Evolutionary conservation across 2,329 filamentous ascomycete genomes (phyloP), one percentile per base, ranked within the genome.

Genomic region (Sarocladium oryzae): DNA sequence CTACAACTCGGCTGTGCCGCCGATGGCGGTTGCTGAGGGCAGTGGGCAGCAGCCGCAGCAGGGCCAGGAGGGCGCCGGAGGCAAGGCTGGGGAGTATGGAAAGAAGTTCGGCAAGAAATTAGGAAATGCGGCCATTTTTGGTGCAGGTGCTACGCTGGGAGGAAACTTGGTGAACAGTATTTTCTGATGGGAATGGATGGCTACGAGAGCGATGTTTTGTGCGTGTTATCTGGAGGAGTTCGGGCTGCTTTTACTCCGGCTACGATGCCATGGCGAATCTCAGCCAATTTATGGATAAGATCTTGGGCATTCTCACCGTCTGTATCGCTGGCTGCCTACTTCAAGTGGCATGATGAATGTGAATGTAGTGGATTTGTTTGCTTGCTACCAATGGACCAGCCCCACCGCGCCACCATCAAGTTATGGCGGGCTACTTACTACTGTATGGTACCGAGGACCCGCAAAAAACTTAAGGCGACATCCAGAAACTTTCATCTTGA

Each of bases 51-150:
- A 57, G 56, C 66, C 66, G 54, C 65, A 60, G 26, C 58, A 59
- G 50, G 60, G 65, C 30, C 71, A 71, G 11, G 74, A 73, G 30
- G 72, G 73, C 38, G 74, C 72, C 8, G 76, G 74, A 64, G 58
- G 57, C 56, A 93, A 93, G 73, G 73, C 84, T 15, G 78, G 82
- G 56, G 78, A 89, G 68, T 80, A 84, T 52, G 90, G 89, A 52
- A 96, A 96, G 83, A 96, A 96, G 73, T 88, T 96, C 69, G 91
- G 92, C 58, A 95, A 95, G 81, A 97, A 96, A 77, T 60, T 74
- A 40, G 92, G 92, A 6, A 84, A 84, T 60, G 77, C 79, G 40
- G 89, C 90, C 24, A 89, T 96, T 58, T 95, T 95, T 61, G 92
- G 92, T 67, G 92, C 92, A 45, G 91, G 92, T 68, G 91, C 92